A percentile compares a stretch with the other conserved stretches of the same genome.
phyloP scores from a whole-genome alignment of 371 early-diverging fungal genomes.

The Mortierella sp. region DNA sequence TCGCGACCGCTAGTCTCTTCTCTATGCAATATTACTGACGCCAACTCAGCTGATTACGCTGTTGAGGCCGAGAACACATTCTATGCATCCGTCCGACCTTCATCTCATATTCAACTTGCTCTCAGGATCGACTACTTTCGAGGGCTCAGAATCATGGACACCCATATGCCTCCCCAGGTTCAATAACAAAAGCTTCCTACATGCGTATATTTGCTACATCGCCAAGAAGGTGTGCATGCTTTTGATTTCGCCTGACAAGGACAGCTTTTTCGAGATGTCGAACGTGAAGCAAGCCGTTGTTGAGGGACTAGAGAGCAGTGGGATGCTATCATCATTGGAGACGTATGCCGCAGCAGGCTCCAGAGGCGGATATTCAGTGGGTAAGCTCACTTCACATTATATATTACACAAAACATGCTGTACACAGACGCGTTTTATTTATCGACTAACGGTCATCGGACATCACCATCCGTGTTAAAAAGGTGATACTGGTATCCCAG shows the following conservation, averaged over 20 bases:
- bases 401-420: not conserved
- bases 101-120: constrained; percentile 89
- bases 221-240: constrained; percentile 76
- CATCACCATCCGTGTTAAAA: not conserved
- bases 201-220: constrained; percentile 89
- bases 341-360: constrained; percentile 45
- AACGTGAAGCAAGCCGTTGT: constrained; percentile 76
- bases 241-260: constrained; percentile 83
- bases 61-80: constrained; percentile 80
- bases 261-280: constrained; percentile 85
- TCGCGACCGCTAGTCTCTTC: constrained; percentile 59
- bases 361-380: constrained; percentile 53
- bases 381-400: constrained; percentile 16
- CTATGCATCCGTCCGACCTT: constrained; percentile 87
- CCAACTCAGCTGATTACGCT: constrained; percentile 82
- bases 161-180: constrained; percentile 96
- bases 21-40: constrained; percentile 84
- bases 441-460: too few species aligned
- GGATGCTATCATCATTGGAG: constrained; percentile 41
- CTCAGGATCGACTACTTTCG: constrained; percentile 77
- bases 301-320: constrained; percentile 58
- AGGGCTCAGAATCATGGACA: constrained; percentile 89
- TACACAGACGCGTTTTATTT: constrained; percentile 19
- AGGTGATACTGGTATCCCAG: constrained; percentile 77
- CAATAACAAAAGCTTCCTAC: constrained; percentile 88